Base-by-base conservation (phyloP, 83 land plant species). In the Larix sibirica region DNA sequence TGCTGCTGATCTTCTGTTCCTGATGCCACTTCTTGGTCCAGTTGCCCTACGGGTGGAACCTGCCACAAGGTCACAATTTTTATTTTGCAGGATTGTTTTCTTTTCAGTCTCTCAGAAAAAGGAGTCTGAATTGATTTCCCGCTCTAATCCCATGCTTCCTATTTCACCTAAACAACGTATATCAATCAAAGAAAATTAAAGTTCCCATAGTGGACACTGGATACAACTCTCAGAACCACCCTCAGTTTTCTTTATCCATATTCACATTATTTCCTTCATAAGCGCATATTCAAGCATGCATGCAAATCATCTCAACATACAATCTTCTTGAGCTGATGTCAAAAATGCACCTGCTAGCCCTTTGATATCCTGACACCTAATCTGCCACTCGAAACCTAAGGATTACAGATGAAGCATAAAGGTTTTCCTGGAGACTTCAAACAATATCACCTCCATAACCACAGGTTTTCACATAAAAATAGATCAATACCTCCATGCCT, bases 11-110 rank as follows among this genome's bases (percentile, higher is more conserved):
- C 76, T 71, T 71, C 76, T 71, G 50, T 44, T 71, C 76, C 76
- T 71, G 76, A 71, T 47, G 40, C 50, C 76, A 71, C 76, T 71
- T 42, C 76, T 71, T 6, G 76, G 76, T 71, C 76, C 76, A 71
- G 76, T 71, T 47, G 42, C 76, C 50, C 76, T 71, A 2, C 56
- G 76, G 54, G 36, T 71, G n/a, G 76, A 71, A 71, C 76, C 76
- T 71, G 76, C 76, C 40, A 40, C 44, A 71, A 71, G 50, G 42
- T n/a, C 54, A 71, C 42, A 20, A 71, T 9, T 9, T 71, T 42
- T 47, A 40, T n/a, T 71, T 71, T 47, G 36, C n/a, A 42, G 3
- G 9, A 4, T 42, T n/a, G 54, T 71, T 71, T 31, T 69, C 36
- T 33, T 33, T 16, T 68, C 73, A 69, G 12, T 40, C n/a, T 21